Percentiles rank a stretch among this genome's conserved stretches.
phyloP scores from a whole-genome alignment of 2,329 filamentous ascomycete genomes.

The Alternaria arborescens region DNA sequence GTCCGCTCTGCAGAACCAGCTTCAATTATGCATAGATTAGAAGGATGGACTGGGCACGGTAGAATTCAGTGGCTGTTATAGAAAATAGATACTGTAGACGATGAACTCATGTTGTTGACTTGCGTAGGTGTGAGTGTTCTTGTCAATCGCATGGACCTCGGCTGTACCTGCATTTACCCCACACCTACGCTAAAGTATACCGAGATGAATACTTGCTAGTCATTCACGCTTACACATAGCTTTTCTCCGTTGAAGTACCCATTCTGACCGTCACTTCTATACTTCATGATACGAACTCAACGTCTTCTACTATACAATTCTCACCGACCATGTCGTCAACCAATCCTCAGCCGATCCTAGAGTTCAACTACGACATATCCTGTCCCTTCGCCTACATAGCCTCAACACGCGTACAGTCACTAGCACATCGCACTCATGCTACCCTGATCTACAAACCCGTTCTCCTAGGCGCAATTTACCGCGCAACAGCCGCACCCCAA shows the following conservation, averaged over 20 bases:
- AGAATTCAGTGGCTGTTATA: not conserved
- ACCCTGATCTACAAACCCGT: conserved; percentile 40
- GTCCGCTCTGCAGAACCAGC: conserved; percentile 89
- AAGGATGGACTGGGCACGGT: not conserved
- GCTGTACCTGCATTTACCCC: conserved; percentile 14
- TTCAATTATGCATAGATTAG: conserved; percentile 67
- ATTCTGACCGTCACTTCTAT: not conserved
- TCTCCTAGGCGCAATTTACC: conserved; percentile 49
- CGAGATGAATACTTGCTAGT: conserved; percentile 4
- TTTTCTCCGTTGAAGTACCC: not conserved
- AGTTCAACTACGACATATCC: conserved; percentile 48
- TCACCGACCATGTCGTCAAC: not conserved
- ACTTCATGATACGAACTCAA: not conserved
- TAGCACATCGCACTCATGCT: conserved; percentile 39
- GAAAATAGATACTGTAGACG: not conserved
- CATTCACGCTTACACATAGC: not conserved
- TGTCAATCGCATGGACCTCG: conserved; percentile 1
- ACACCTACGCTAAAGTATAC: conserved; percentile 7
- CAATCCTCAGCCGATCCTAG: conserved; percentile 17
- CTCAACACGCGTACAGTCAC: conserved; percentile 41
- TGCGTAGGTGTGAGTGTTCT: not conserved
- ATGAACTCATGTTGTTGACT: not conserved
- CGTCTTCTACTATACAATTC: not conserved
- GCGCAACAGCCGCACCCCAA: conserved; percentile 47
- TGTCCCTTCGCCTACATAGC: conserved; percentile 52